These are phyloP conservation scores for Aciculoconidium aculeatum DNA, from an alignment of 805 yeast genomes.

Conservation along the genomic window DNA sequence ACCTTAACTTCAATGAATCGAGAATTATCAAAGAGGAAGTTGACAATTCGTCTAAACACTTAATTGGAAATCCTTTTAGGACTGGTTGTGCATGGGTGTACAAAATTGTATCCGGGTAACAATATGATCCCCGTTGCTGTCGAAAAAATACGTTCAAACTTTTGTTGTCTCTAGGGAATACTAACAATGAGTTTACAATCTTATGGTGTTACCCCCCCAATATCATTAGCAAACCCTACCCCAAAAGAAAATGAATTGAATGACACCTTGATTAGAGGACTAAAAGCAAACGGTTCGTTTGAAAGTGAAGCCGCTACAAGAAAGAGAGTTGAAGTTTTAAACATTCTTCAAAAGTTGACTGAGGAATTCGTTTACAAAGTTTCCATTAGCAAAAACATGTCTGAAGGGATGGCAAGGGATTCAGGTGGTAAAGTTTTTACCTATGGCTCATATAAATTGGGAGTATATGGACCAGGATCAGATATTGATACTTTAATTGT, in stretches of 20 bases:
- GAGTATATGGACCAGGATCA: constrained; percentile 97
- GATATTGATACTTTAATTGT: constrained; percentile 97
- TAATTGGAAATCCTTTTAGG: no score
- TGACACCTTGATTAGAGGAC: constrained; percentile 69
- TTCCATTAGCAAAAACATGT: constrained; percentile 79
- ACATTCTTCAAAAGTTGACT: constrained; percentile 63
- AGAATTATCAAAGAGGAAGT: no score
- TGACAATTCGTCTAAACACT: no score
- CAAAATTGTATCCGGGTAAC: constrained; percentile 2
- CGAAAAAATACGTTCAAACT: no score
- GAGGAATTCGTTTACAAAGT: constrained; percentile 81
- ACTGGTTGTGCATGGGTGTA: not conserved
- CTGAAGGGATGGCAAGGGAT: constrained; percentile 95
- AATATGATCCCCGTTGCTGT: not conserved
- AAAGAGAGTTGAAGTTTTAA: constrained; percentile 71
- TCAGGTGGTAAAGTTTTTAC: constrained; percentile 98
- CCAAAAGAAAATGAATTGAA: constrained; percentile 72
- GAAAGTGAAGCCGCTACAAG: constrained; percentile 81
- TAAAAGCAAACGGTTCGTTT: constrained; percentile 80
- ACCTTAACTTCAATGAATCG: no score
- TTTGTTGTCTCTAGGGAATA: no score
- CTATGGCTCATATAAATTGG: constrained; percentile 88
- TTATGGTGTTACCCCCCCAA: constrained; percentile 77
- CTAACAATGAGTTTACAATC: constrained; percentile 14
- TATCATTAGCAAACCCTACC: constrained; percentile 80